Conservation (phyloP, 192 early-diverging fungal genomes). For the Coemansia reversa region DNA sequence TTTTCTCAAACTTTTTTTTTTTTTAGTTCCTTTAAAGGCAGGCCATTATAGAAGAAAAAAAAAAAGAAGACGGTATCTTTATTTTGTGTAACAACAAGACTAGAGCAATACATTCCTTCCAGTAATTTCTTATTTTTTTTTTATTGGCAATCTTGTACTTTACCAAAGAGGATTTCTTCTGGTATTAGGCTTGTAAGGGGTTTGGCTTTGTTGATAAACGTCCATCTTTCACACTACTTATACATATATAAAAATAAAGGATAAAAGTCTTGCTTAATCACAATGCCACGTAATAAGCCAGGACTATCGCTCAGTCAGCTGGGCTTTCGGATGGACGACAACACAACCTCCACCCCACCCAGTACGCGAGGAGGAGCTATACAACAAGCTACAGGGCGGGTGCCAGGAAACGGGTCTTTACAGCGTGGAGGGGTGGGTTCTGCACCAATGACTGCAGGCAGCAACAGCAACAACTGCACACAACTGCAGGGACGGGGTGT, state of each 20-base stretch:
- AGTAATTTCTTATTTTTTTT: too few relatives aligned
- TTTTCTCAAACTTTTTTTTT: too few relatives aligned
- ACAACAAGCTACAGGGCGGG: not conserved
- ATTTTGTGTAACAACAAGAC: not conserved
- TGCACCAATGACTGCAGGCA: not conserved
- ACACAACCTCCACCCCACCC: slow-evolving; percentile 1
- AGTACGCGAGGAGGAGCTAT: not conserved
- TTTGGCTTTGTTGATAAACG: too few relatives aligned
- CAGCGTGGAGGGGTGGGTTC: too few relatives aligned
- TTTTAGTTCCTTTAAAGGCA: too few relatives aligned
- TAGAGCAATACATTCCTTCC: too few relatives aligned
- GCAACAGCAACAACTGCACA: not conserved
- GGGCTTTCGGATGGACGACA: slow-evolving; percentile 28
- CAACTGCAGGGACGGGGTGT: not conserved
- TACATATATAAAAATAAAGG: not conserved
- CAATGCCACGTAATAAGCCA: slow-evolving; percentile 48
- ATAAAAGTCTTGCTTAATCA: not conserved
- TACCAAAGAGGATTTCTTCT: too few relatives aligned
- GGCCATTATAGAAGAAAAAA: too few relatives aligned
- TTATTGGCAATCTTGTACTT: too few relatives aligned
- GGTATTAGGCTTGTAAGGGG: too few relatives aligned
- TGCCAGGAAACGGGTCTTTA: not conserved
- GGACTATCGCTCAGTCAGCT: slow-evolving; percentile 44
- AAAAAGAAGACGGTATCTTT: slow-evolving; percentile 3
- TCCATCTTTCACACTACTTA: too few relatives aligned